Evolutionary conservation across 371 early-diverging fungal genomes (phyloP), one percentile per base, ranked within the genome.

Genomic region (Circinella umbellata): DNA sequence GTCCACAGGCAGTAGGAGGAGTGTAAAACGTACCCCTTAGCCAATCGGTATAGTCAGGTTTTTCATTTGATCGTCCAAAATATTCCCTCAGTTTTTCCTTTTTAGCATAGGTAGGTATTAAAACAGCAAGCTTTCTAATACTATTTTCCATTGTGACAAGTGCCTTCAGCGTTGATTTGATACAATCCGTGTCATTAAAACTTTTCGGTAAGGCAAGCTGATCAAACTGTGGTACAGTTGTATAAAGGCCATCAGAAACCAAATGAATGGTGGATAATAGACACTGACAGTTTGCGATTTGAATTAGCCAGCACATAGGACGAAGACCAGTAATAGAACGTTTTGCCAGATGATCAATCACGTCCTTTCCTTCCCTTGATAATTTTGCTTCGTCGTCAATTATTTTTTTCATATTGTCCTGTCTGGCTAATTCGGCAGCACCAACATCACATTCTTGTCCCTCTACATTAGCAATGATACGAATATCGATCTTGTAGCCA

Each of bases 311-410:
- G 8, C 55, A 8, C 55, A 54, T 54, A 15, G 55, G 55, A 15
- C 55, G 15, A 27, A 54, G 20, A 20, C 15, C 15, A 8, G 7
- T 54, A 15, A 11, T n/a, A 15, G 55, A 15, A 1, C 7, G 55
- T 15, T 27, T n/a, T 6, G 15, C 55, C 20, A 54, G 15, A 54
- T 54, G 55, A 54, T 54, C 55, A 54, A 54, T 27, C 8, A 54
- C 55, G 15, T 54, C 55, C 34, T 54, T 54, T 54, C 55, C 55
- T 27, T 54, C 7, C 0, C 15, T 54, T 7, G 34, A 27, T 27
- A 54, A 27, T 15, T 54, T 54, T 8, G 55, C 55, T 54, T 54
- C 55, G 15, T 54, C 55, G 55, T 54, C 55, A 15, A 54, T 54
- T 8, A 54, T 15, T 15, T 54, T 54, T 15, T 54, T 54, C 20